Conservation (phyloP, 2,329 filamentous ascomycete genomes). For the Myotisia sp. region DNA sequence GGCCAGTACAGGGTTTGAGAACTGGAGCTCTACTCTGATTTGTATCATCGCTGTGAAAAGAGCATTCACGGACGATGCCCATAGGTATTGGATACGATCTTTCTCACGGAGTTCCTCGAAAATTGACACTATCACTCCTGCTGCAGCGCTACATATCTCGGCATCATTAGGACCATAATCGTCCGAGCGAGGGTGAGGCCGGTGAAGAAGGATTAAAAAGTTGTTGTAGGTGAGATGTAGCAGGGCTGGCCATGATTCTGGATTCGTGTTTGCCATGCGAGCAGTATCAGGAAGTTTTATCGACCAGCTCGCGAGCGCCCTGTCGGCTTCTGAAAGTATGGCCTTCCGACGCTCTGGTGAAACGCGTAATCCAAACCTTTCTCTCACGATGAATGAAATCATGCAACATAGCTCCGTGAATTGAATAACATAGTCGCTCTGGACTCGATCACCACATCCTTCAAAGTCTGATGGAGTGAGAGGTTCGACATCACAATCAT, state of each 20-base stretch:
- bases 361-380: conserved; percentile 29
- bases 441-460: conserved; percentile 32
- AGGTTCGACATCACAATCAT: conserved; percentile 38
- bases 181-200: conserved; percentile 30
- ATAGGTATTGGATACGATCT: conserved; percentile 29
- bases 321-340: conserved; percentile 28
- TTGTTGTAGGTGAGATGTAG: conserved; percentile 34
- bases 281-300: conserved; percentile 28
- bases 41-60: conserved; percentile 36
- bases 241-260: conserved; percentile 32
- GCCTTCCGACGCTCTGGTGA: conserved; percentile 29
- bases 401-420: conserved; percentile 39
- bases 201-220: conserved; percentile 32
- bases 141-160: conserved; percentile 33
- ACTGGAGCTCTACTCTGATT: conserved; percentile 32
- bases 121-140: conserved; percentile 32
- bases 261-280: conserved; percentile 27
- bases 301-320: conserved; percentile 30
- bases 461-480: conserved; percentile 35
- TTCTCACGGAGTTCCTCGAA: conserved; percentile 32
- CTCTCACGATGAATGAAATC: conserved; percentile 32
- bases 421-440: conserved; percentile 33
- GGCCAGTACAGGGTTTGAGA: conserved; percentile 32
- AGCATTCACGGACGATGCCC: conserved; percentile 32
- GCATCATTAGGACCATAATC: conserved; percentile 33